Conservation (phyloP, 345 rosid genomes). For the Sonneratia alba region DNA sequence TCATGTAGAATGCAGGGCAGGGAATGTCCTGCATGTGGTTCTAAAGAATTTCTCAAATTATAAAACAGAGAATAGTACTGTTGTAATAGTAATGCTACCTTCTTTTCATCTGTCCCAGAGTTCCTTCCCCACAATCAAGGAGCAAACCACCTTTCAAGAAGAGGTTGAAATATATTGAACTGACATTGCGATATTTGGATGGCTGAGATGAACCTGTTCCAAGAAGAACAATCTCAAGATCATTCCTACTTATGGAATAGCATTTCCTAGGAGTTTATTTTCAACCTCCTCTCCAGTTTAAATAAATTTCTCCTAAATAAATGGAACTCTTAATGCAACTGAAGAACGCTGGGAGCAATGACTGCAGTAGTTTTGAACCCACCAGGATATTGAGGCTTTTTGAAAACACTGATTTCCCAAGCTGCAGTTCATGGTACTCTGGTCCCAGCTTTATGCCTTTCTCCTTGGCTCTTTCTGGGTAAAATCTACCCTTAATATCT, state of each 20-base stretch:
- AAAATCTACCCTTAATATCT: conserved; percentile 77
- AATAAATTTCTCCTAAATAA: neutral
- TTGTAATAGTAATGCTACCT: conserved; percentile 24
- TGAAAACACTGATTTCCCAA: conserved; percentile 77
- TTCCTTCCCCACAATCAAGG: conserved; percentile 94
- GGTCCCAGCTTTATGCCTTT: conserved; percentile 83
- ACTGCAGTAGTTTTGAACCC: conserved; percentile 19
- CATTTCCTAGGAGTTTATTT: neutral
- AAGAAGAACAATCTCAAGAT: conserved; percentile 79
- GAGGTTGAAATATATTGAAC: conserved; percentile 59
- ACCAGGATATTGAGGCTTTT: conserved; percentile 58
- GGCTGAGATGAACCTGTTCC: conserved; percentile 99
- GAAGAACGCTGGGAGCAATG: neutral
- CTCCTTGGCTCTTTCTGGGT: conserved; percentile 62
- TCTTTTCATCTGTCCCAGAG: conserved; percentile 88
- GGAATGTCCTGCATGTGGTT: no score
- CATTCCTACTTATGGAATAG: conserved; percentile 46
- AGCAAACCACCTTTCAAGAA: conserved; percentile 72
- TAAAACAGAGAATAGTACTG: neutral
- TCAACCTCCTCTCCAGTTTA: neutral
- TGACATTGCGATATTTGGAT: conserved; percentile 88
- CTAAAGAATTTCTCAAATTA: no score
- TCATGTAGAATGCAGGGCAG: no score
- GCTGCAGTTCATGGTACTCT: conserved; percentile 64
- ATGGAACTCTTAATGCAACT: conserved; percentile 3